Base-by-base conservation (phyloP, 2,329 filamentous ascomycete genomes). In the Colletotrichum musicola region DNA sequence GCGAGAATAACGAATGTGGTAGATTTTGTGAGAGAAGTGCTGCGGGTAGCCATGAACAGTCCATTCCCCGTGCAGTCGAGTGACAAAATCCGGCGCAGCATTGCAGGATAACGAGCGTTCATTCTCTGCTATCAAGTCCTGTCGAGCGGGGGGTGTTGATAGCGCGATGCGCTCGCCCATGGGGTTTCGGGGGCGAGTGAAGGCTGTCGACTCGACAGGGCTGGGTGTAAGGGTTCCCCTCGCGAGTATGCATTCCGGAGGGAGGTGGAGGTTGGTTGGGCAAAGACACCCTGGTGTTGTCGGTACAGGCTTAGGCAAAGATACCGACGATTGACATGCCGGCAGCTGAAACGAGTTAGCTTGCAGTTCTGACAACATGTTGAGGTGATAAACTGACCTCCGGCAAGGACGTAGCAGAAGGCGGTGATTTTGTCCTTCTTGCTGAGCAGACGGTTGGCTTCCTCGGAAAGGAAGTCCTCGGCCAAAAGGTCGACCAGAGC, bases 391-490 rank as follows among this genome's bases (percentile, higher is more conserved):
- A n/a, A 72, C 78, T 76, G 76, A 87, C 86, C 85, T 80, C 86
- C 86, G 3, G 83, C 73, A 40, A 87, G 78, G 14, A 88, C 82
- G 72, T 76, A 87, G 61, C 72, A 69, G 74, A 90, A 88, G 0
- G 88, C 88, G 2, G 75, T 72, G 35, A 83, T 86, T 79, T 87
- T 88, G 61, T 85, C 82, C 71, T 82, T 86, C 73, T 81, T 84
- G 3, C 78, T 84, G 81, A 90, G 77, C 2, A 81, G 75, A n/a
- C 77, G 75, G 57, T 81, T 78, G 0, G 84, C 84, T 73, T 88
- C 86, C 60, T 88, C 86, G 0, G 88, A 90, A 18, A 91, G 79
- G 78, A 91, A 91, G 74, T 91, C 89, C 73, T 90, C 88, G 4
- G 88, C 88, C 42, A 91, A 78, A 35, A 91, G 78, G 74, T 91